A percentile compares a stretch with the other conserved stretches of the same genome.
Evolutionary conservation across 2,329 filamentous ascomycete species (phyloP).

Genomic region (Claviceps africana): DNA sequence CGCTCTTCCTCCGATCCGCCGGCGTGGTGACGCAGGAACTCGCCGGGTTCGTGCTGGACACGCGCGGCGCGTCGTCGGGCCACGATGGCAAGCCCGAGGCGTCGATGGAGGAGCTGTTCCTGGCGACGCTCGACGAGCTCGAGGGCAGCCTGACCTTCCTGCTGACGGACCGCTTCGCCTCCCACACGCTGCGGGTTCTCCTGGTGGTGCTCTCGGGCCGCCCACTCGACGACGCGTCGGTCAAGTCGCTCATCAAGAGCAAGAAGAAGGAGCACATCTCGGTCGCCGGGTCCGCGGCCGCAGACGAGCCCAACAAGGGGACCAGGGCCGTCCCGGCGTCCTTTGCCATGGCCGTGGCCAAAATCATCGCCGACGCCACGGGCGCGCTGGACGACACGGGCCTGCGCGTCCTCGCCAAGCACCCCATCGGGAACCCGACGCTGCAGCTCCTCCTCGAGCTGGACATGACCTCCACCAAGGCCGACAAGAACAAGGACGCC

Average conservation of each 20-base stretch:
- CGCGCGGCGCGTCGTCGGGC: conserved; percentile 28
- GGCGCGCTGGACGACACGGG: conserved; percentile 64
- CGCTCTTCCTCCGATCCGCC: conserved; percentile 73
- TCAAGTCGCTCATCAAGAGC: conserved; percentile 69
- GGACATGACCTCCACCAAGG: conserved; percentile 60
- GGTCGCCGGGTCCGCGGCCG: conserved; percentile 39
- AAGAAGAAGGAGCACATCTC: conserved; percentile 80
- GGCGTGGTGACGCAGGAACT: conserved; percentile 65
- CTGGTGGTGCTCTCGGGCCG: conserved; percentile 75
- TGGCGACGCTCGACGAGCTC: conserved; percentile 75
- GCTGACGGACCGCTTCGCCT: conserved; percentile 78
- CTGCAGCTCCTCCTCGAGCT: conserved; percentile 83
- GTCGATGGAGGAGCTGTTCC: conserved; percentile 73
- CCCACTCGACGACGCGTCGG: conserved; percentile 55
- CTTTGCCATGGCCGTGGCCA: conserved; percentile 63
- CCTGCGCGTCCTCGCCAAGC: conserved; percentile 69
- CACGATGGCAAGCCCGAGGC: conserved; percentile 35
- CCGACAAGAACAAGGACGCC: conserved; percentile 2
- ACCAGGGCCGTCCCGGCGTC: conserved; percentile 57
- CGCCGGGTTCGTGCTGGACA: conserved; percentile 30
- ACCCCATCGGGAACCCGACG: conserved; percentile 82
- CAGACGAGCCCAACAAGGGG: conserved; percentile 29
- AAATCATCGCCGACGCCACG: conserved; percentile 68
- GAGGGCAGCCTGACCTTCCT: conserved; percentile 71
- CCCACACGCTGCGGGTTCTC: conserved; percentile 76